These are phyloP conservation scores for Suillus placidus DNA, from an alignment of 768 basidiomycete species.

Conservation along the genomic window DNA sequence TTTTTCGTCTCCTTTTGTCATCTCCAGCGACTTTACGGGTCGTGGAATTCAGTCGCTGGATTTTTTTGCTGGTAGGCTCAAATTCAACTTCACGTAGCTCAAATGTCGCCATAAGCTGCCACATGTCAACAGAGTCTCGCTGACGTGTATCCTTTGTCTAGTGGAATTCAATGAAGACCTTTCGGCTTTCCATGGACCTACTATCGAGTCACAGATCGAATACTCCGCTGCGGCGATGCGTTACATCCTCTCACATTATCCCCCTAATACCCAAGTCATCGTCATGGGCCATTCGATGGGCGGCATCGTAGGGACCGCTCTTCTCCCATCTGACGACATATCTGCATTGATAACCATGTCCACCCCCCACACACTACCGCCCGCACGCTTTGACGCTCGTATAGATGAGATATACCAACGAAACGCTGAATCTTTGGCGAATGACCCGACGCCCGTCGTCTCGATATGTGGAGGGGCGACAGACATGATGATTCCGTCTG, in stretches of 20 bases:
- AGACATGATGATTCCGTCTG: conserved; percentile 91
- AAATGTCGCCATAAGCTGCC: neutral
- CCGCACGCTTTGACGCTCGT: conserved; percentile 82
- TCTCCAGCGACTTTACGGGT: conserved; percentile 56
- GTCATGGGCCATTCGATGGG: conserved; percentile 98
- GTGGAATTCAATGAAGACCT: conserved; percentile 98
- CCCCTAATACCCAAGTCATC: conserved; percentile 61
- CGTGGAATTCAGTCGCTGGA: conserved; percentile 62
- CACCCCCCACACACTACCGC: conserved; percentile 86
- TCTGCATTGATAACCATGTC: conserved; percentile 94
- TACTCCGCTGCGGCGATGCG: conserved; percentile 73
- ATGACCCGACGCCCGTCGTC: conserved; percentile 65
- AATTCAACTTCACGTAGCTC: conserved; percentile 7
- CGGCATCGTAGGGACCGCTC: conserved; percentile 82
- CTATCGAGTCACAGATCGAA: conserved; percentile 76
- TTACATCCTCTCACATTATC: conserved; percentile 82
- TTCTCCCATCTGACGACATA: conserved; percentile 69
- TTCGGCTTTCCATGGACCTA: conserved; percentile 92
- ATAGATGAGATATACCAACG: conserved; percentile 73
- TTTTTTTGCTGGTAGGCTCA: conserved; percentile 76
- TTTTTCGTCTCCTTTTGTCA: conserved; percentile 59
- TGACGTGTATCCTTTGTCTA: conserved; percentile 28
- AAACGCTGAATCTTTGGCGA: conserved; percentile 43
- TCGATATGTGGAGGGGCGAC: conserved; percentile 92
- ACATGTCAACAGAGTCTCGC: conserved; percentile 1